Percentiles rank a stretch among this genome's conserved stretches.
phyloP scores from a whole-genome alignment of 331 rosid species.

The Malus hybrid region DNA sequence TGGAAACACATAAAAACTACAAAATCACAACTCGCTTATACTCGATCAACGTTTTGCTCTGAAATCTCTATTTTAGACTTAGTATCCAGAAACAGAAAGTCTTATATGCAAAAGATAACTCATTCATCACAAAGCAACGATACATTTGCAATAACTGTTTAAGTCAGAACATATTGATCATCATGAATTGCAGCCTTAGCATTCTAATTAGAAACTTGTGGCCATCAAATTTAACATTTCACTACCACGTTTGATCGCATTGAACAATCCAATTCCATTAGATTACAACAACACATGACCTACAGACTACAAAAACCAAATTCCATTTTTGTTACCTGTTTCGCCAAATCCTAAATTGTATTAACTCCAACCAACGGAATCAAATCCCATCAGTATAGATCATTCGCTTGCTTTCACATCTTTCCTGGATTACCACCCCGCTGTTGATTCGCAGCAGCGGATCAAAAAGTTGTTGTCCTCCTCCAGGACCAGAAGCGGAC shows the following conservation, averaged over 20 bases:
- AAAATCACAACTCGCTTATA: neutral
- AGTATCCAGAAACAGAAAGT: no score
- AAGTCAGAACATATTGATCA: no score
- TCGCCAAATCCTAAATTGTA: neutral
- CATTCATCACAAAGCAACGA: no score
- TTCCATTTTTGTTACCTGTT: neutral
- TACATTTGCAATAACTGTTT: no score
- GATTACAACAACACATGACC: neutral
- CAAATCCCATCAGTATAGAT: neutral
- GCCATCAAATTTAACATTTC: no score
- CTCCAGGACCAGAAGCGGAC: slow-evolving; percentile 40
- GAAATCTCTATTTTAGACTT: no score
- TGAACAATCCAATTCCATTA: no score
- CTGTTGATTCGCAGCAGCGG: slow-evolving; percentile 53
- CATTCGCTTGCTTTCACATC: slow-evolving; percentile 16
- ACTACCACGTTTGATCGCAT: no score
- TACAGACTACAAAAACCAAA: neutral
- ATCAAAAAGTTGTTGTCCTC: slow-evolving; percentile 80
- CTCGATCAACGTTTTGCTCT: no score
- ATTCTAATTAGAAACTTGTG: no score
- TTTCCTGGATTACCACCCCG: slow-evolving; percentile 33
- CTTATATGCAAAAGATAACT: no score
- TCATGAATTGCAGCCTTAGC: no score
- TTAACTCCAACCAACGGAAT: neutral
- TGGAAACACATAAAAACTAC: neutral